Conservation (phyloP, 495 filamentous ascomycete species). For the Lasiosphaeria ovina region DNA sequence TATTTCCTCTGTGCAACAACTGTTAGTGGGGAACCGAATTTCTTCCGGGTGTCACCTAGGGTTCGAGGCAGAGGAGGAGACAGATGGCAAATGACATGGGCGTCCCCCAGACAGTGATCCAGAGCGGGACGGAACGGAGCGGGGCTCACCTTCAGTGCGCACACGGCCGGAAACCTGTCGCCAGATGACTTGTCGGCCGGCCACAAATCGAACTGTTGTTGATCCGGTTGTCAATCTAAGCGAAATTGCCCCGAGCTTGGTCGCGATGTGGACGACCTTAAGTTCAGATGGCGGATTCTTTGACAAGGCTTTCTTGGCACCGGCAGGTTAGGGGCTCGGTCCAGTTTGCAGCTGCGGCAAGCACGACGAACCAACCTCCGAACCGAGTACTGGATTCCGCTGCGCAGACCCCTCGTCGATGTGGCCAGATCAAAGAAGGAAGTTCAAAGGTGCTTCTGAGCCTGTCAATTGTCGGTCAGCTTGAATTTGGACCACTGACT, state of each 20-base stretch:
- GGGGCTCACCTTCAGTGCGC: neutral
- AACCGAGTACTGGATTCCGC: neutral
- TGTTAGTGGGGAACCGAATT: too few relatives aligned
- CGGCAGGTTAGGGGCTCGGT: neutral
- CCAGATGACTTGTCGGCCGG: neutral
- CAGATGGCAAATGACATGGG: too few relatives aligned
- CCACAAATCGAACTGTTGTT: neutral
- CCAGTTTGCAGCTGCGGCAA: neutral
- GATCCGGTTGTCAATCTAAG: neutral
- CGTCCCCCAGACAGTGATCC: too few relatives aligned
- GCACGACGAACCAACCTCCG: neutral
- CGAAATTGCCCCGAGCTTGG: neutral
- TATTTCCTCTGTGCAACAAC: too few relatives aligned
- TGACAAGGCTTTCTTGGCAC: conserved; percentile 14
- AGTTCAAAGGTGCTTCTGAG: neutral
- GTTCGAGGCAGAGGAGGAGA: too few relatives aligned
- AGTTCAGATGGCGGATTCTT: conserved; percentile 32
- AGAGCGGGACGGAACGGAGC: too few relatives aligned
- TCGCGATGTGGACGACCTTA: conserved; percentile 17
- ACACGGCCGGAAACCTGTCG: neutral
- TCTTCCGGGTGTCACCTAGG: too few relatives aligned
- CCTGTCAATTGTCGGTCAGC: conserved; percentile 9
- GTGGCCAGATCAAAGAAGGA: conserved; percentile 4
- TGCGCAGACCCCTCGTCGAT: neutral
- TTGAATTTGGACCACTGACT: neutral